These are phyloP conservation scores for Erysimum cheiranthoides DNA, from an alignment of 345 rosid genomes.

Conservation along the genomic window DNA sequence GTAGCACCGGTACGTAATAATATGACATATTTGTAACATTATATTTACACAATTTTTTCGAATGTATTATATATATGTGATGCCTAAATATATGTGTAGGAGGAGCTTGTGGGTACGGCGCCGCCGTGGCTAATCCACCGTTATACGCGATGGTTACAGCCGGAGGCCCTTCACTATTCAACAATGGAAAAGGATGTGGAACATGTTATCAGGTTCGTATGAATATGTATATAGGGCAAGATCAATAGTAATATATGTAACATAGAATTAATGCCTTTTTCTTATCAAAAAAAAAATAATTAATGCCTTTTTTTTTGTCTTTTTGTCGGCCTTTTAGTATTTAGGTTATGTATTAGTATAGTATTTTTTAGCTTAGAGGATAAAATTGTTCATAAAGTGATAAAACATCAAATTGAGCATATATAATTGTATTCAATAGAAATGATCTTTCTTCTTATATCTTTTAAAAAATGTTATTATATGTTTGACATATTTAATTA, in stretches of 20 bases:
- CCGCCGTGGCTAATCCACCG: slow-evolving; percentile 52
- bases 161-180: slow-evolving; percentile 61
- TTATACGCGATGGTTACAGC: slow-evolving; percentile 58
- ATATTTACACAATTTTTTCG: not conserved
- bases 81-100: slow-evolving; percentile 47
- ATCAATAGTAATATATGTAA: not conserved
- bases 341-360: not conserved
- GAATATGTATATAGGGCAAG: not conserved
- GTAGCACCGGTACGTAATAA: slow-evolving; percentile 54
- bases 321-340: too few species aligned
- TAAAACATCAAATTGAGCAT: not conserved
- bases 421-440: not conserved
- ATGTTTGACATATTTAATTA: not conserved
- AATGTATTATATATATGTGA: not conserved
- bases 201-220: slow-evolving; percentile 66
- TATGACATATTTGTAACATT: not conserved
- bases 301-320: too few species aligned
- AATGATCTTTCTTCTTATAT: not conserved
- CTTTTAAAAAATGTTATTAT: not conserved
- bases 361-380: not conserved
- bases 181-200: slow-evolving; percentile 73
- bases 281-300: too few species aligned
- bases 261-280: not conserved
- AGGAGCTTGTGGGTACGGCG: slow-evolving; percentile 73
- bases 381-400: not conserved